Evolutionary conservation across 768 basidiomycete genomes (phyloP).

Genomic region (Rhizopogon roseolus): DNA sequence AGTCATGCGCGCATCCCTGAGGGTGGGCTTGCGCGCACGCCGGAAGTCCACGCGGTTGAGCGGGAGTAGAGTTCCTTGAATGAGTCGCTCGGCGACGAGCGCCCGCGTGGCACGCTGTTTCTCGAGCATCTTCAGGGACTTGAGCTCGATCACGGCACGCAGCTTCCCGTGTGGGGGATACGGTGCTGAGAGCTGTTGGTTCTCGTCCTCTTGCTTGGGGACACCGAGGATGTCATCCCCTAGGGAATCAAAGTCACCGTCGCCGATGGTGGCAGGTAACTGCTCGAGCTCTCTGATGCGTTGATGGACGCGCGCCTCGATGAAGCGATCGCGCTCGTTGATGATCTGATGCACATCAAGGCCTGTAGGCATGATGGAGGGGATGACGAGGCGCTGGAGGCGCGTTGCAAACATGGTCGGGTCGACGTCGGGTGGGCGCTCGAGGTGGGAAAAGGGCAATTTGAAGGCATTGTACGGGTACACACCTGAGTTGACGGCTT

Average conservation of each 20-base stretch:
- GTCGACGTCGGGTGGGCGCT: slow-evolving; percentile 56
- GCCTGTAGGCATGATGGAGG: slow-evolving; percentile 85
- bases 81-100: slow-evolving; percentile 79
- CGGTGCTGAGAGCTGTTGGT: background rate
- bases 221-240: slow-evolving; percentile 31
- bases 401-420: slow-evolving; percentile 64
- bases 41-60: slow-evolving; percentile 92
- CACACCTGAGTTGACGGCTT: slow-evolving; percentile 72
- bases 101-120: slow-evolving; percentile 89
- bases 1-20: slow-evolving; percentile 85
- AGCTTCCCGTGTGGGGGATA: slow-evolving; percentile 73
- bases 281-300: slow-evolving; percentile 83
- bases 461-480: slow-evolving; percentile 91
- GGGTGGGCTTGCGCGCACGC: slow-evolving; percentile 74
- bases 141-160: slow-evolving; percentile 89
- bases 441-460: slow-evolving; percentile 79
- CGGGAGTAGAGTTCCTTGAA: slow-evolving; percentile 84
- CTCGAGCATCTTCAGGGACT: slow-evolving; percentile 80
- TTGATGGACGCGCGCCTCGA: slow-evolving; percentile 86
- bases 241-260: slow-evolving; percentile 59
- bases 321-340: slow-evolving; percentile 87
- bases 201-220: slow-evolving; percentile 9
- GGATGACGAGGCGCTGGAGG: slow-evolving; percentile 77
- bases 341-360: slow-evolving; percentile 90
- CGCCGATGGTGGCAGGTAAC: slow-evolving; percentile 75